Base-by-base conservation (phyloP, 2,329 filamentous ascomycete genomes). In the Pseudopithomyces maydicus region DNA sequence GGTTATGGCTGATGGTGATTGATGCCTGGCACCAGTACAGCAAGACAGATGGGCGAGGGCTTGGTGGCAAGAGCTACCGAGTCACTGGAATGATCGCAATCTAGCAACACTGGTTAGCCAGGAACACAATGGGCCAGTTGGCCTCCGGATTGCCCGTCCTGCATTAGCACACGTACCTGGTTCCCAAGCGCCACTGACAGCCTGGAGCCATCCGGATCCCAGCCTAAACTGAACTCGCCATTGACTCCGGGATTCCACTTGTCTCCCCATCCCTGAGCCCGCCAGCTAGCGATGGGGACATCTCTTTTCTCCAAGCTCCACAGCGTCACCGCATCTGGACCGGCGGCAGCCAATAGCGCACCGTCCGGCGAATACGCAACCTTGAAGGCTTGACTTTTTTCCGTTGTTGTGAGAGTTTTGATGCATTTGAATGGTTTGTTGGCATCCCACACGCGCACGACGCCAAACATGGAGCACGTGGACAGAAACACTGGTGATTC, bases 311-410 rank as follows among this genome's bases (percentile, higher is more conserved):
- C 70, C 2, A 74, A 56, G 48, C 74, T 68, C 79, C 80, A 82
- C n/a, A 82, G 69, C 6, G 77, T 77, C 11, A 81, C 72, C 6
- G 75, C 69, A 55, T 80, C 77, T 6, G 72, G 73, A 2, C 78
- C 77, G 7, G 75, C 79, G 17, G 78, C 76, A 10, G 80, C 80
- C 7, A 82, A 65, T 32, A 78, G 67, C 4, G 58, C 61, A 11
- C 79, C 78, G 49, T 78, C 71, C 2, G 79, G 77, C 1, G 79
- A 79, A 68, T 80, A 82, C 1, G 78, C 71, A 5, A 81, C 65
- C 20, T 77, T 76, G 36, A 77, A 69, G 0, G 75, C 77, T 26
- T 76, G 74, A 14, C 63, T 63, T n/a, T 68, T 59, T 12, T 74
- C 72, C 3, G 67, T 67, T 7, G 68, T 74, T 3, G 68, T 55